Evolutionary conservation across 2,329 filamentous ascomycete genomes (phyloP).

Genomic region (Xylariaceae sp.): DNA sequence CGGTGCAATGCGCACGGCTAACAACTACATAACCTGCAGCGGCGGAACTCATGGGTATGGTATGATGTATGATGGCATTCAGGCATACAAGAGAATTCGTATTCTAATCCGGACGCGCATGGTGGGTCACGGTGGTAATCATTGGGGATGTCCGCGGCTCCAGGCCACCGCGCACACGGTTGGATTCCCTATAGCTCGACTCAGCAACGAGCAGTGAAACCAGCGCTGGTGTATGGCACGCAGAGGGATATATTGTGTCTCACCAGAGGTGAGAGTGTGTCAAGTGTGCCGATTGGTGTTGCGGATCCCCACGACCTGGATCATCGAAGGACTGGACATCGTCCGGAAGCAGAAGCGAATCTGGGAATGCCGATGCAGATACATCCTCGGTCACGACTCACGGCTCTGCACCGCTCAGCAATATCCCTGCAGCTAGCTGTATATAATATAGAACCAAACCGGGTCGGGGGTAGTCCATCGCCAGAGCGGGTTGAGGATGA

Average conservation of each 20-base stretch:
- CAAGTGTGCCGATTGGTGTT: constrained; percentile 11
- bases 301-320: constrained; percentile 14
- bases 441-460: not conserved
- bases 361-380: constrained; percentile 9
- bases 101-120: constrained; percentile 24
- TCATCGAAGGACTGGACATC: constrained; percentile 14
- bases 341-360: constrained; percentile 7
- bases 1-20: constrained; percentile 1
- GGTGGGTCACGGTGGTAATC: constrained; percentile 28
- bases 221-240: constrained; percentile 7
- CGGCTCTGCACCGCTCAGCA: not conserved
- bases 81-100: constrained; percentile 19
- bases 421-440: not conserved
- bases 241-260: constrained; percentile 22
- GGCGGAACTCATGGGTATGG: constrained; percentile 2
- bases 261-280: constrained; percentile 16
- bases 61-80: constrained; percentile 7
- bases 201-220: constrained; percentile 15
- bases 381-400: not conserved
- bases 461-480: not conserved
- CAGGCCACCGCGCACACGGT: constrained; percentile 25
- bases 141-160: constrained; percentile 34
- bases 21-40: not conserved
- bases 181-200: constrained; percentile 21
- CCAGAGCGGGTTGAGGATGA: not conserved